Conservation (phyloP, 176 grass and related monocot genomes). For the Oryza meridionalis region DNA sequence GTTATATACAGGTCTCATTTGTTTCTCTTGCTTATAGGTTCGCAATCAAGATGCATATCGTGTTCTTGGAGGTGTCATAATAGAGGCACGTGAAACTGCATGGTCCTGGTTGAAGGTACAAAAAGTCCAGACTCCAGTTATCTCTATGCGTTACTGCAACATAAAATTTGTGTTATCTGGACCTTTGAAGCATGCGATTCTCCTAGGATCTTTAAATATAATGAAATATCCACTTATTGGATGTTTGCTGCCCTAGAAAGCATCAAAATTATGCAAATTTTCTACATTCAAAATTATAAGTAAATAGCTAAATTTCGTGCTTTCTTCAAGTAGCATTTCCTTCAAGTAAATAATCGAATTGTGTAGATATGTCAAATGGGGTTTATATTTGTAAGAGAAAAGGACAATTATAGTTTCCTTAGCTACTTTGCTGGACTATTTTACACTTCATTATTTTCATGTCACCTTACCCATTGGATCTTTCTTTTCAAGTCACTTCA, state of each 20-base stretch:
- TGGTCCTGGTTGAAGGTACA: conserved; percentile 89
- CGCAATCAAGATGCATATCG: conserved; percentile 68
- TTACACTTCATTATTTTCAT: neutral
- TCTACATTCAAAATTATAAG: neutral
- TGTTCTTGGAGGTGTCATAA: conserved; percentile 47
- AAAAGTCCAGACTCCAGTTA: neutral
- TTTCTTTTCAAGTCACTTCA: neutral
- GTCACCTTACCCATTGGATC: neutral
- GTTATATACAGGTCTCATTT: conserved; percentile 20
- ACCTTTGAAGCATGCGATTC: conserved; percentile 9
- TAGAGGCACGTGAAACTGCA: conserved; percentile 66
- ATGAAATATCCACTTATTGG: conserved; percentile 3
- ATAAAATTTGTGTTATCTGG: conserved; percentile 2
- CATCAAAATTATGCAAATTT: conserved; percentile 11
- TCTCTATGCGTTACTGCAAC: neutral
- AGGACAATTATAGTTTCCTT: neutral
- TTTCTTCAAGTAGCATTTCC: conserved; percentile 13
- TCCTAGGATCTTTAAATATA: conserved; percentile 11
- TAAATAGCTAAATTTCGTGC: neutral
- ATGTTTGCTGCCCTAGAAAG: neutral
- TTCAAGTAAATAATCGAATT: neutral
- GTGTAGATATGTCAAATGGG: neutral
- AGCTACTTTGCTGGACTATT: neutral
- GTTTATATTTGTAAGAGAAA: neutral
- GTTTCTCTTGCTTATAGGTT: conserved; percentile 56